Evolutionary conservation across 495 filamentous ascomycete species (phyloP).

Genomic region (Elasticomyces elasticus): DNA sequence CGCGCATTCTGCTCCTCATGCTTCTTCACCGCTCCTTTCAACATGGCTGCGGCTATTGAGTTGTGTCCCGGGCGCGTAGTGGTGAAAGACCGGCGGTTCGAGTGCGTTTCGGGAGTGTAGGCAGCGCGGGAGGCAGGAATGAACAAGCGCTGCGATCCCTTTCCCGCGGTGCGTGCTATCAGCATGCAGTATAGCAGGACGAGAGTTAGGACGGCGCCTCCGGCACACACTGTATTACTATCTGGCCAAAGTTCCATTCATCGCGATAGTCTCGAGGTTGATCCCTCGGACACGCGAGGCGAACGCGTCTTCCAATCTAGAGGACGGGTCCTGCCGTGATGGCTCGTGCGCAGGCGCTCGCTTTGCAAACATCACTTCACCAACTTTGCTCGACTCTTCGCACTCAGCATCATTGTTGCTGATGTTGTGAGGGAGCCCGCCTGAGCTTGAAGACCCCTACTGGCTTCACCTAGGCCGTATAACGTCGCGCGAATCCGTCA

Average conservation of each 20-base stretch:
- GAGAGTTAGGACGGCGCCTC: constrained; percentile 4
- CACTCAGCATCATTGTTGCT: no score
- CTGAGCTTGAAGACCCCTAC: no score
- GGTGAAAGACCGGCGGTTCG: background rate
- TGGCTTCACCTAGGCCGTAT: no score
- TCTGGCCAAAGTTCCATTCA: background rate
- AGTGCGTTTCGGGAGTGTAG: background rate
- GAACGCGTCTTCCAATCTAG: background rate
- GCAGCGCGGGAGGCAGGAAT: constrained; percentile 1
- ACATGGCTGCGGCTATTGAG: constrained; percentile 10
- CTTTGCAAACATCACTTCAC: no score
- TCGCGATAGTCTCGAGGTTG: background rate
- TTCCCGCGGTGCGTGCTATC: constrained; percentile 10
- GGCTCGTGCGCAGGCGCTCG: background rate
- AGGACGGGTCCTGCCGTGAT: background rate
- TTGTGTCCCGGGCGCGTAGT: background rate
- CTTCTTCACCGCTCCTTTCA: constrained; percentile 18
- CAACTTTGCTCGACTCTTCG: no score
- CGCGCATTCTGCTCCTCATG: constrained; percentile 12
- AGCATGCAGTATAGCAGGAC: constrained; percentile 19
- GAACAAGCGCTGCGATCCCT: constrained; percentile 11
- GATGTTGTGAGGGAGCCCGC: no score
- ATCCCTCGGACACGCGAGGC: background rate
- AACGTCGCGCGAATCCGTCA: no score
- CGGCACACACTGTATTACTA: background rate